These are phyloP conservation scores for Durusdinium trenchii DNA, from an alignment of 73 alveolate genomes.

Conservation along the genomic window DNA sequence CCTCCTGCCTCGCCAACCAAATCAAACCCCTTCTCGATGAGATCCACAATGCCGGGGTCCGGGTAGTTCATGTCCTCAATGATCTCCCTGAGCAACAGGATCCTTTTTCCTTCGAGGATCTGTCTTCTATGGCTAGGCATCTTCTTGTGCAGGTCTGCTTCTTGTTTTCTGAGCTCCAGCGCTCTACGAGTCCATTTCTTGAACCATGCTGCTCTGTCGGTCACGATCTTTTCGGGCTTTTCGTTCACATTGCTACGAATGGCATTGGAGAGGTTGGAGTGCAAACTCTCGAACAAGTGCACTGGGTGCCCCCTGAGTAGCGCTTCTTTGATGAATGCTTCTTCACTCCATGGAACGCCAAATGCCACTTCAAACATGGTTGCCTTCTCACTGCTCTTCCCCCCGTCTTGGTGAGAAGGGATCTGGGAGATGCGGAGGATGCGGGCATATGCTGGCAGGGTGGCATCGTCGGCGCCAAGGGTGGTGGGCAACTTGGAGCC, in stretches of 20 bases:
- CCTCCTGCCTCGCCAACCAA: too few relatives aligned
- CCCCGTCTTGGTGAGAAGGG: background rate
- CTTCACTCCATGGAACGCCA: background rate
- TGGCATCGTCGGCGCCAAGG: background rate
- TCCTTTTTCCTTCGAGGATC: background rate
- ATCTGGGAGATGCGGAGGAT: background rate
- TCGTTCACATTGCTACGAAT: background rate
- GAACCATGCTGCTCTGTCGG: background rate
- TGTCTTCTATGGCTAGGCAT: background rate
- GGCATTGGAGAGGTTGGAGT: background rate
- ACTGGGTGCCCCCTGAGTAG: background rate
- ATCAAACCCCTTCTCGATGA: background rate
- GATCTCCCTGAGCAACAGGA: background rate
- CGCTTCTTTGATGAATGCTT: background rate
- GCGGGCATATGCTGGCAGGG: background rate
- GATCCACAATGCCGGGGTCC: background rate
- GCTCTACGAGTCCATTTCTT: background rate
- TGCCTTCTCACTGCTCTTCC: background rate
- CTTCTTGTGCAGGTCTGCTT: background rate
- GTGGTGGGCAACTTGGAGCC: background rate
- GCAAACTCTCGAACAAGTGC: background rate
- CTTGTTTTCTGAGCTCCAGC: background rate
- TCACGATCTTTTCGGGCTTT: background rate
- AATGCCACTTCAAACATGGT: background rate
- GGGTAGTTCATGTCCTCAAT: background rate